A percentile compares a stretch with the other conserved stretches of the same genome.
Conservation (phyloP, 179 eudicot genomes). For the Drosera spatulata region DNA sequence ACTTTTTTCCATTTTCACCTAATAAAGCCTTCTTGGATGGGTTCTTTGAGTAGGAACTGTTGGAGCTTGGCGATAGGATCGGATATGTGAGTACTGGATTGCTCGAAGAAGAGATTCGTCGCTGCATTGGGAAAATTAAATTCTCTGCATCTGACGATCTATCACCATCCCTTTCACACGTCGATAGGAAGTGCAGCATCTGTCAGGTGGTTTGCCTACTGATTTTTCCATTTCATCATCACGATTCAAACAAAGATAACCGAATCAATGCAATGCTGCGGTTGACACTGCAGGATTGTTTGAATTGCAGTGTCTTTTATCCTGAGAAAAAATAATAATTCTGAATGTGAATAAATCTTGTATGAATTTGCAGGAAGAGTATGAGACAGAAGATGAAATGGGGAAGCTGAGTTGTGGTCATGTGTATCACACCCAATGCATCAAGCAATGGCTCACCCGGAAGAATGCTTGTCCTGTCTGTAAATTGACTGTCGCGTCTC, state of each 20-base stretch:
- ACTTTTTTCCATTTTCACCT: not conserved
- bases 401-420: constrained; percentile 84
- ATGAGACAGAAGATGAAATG: constrained; percentile 60
- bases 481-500: constrained; percentile 47
- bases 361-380: constrained; percentile 62
- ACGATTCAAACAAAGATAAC: not conserved
- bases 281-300: no score
- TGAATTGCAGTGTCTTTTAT: no score
- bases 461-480: constrained; percentile 85
- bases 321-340: no score
- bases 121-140: constrained; percentile 61
- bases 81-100: constrained; percentile 87
- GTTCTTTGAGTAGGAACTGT: constrained; percentile 53
- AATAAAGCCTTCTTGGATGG: not conserved
- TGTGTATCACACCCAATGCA: constrained; percentile 69
- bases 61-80: constrained; percentile 90
- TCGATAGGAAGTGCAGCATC: constrained; percentile 72
- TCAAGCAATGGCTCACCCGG: constrained; percentile 77
- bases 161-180: constrained; percentile 16
- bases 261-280: no score
- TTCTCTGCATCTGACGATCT: constrained; percentile 18
- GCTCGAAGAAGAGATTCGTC: constrained; percentile 62
- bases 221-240: not conserved
- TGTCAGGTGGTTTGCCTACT: constrained; percentile 54
- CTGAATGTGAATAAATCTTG: no score